A percentile compares a stretch with the other conserved stretches of the same genome.
Evolutionary conservation across 73 alveolate species (phyloP).

Genomic region (Paramecium caudatum): DNA sequence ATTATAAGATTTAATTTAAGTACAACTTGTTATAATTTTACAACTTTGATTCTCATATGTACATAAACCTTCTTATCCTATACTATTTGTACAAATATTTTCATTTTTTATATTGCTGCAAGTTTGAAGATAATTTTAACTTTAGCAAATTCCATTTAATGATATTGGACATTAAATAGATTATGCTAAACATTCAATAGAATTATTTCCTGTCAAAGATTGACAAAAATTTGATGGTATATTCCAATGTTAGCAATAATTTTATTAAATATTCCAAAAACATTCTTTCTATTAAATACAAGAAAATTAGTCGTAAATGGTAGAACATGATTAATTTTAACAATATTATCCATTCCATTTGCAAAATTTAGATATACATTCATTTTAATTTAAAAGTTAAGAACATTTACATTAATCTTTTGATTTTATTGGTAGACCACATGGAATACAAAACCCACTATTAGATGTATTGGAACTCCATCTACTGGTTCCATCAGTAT

Average conservation of each 20-base stretch:
- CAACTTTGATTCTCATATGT: background rate
- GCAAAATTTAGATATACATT: background rate
- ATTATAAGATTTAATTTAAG: background rate
- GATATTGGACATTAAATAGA: background rate
- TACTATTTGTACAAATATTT: slow-evolving; percentile 40
- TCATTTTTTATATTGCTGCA: too few relatives aligned
- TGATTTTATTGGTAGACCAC: background rate
- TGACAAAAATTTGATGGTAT: background rate
- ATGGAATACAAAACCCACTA: background rate
- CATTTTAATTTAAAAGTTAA: background rate
- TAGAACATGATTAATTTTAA: background rate
- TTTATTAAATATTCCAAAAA: background rate
- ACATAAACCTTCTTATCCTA: slow-evolving; percentile 27
- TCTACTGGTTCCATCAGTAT: background rate
- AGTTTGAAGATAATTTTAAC: background rate
- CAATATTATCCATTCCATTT: background rate
- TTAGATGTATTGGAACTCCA: background rate
- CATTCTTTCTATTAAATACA: background rate
- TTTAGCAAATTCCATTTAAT: background rate
- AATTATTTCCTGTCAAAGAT: background rate
- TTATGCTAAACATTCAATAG: background rate
- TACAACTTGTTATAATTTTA: background rate
- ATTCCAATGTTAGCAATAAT: background rate
- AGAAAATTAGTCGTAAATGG: background rate
- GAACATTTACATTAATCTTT: background rate